Evolutionary conservation across 2,329 filamentous ascomycete genomes (phyloP), one percentile per base, ranked within the genome.

Genomic region (Calonectria pauciramosa): DNA sequence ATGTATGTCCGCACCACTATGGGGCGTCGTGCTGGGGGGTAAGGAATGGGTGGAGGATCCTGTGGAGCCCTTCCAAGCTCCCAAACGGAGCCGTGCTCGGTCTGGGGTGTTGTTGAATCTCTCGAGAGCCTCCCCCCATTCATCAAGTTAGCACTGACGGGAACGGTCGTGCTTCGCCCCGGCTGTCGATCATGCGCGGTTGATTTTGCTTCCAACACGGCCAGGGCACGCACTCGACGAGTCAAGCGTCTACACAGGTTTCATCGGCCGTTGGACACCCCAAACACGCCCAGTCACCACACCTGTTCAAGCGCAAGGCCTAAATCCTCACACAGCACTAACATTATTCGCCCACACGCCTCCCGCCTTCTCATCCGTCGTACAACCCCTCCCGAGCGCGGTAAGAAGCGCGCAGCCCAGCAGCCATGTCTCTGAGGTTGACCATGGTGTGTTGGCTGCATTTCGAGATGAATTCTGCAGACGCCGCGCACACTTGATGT

Each of bases 1-100:
- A 66, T 60, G n/a, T 49, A 63, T 28, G 44, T 18, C 59, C 51
- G 59, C 47, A 70, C 56, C 49, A 51, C n/a, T 68, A 70, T 77
- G 76, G 75, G 68, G 72, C 75, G 75, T 71, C 51, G 23, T 70
- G 54, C 66, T 80, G 79, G 78, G 79, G 77, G 74, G 74, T 74
- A 73, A 75, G 79, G 78, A 74, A 76, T 75, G 71, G 75, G 75
- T 70, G 78, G 75, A 79, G 74, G 75, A 74, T 71, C 72, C 36
- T 78, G 74, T 81, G 79, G 79, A 74, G 70, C 68, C 75, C 26
- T 67, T 30, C 67, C 64, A 73, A 70, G 32, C 51, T 64, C 44
- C 36, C 70, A 71, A 75, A 49, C 32, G 70, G 60, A 74, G 72
- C 72, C 75, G 68, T 69, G 69, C 74, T 69, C 66, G 65, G 54